Evolutionary conservation across 768 basidiomycete species (phyloP), one percentile per base, ranked within the genome.

Genomic region (Hericium coralloides): DNA sequence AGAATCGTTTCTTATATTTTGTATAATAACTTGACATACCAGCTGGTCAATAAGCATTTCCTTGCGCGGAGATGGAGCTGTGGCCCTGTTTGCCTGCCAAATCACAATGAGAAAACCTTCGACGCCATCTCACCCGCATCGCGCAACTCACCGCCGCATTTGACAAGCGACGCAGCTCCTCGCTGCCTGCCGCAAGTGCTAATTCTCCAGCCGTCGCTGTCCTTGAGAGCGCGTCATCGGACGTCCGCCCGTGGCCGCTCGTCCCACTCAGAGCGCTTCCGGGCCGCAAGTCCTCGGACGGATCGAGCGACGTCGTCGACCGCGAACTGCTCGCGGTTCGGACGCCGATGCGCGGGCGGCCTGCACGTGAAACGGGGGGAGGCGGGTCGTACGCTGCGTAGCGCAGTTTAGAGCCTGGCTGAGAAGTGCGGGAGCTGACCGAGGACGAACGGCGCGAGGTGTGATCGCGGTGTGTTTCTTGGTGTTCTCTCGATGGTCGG

Each of bases 361-460:
- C 71, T 14, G 81, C 68, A 39, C 79, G 75, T n/a, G 74, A 72
- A 12, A 75, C 69, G 15, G 76, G 73, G 55, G 73, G 76, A 22
- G 88, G 87, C 1, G 81, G 64, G 22, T 82, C 87, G 65, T 90
- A 90, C 31, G 87, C 83, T 14, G 78, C 73, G 63, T 91, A 91
- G 63, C 84, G 79, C 53, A 91, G 72, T 65, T 81, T 80, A 59
- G 69, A 76, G 14, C 72, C 59, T n/a, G 72, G 69, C 38, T 67
- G 64, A 17, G 66, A 65, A 48, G 68, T 64, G 38, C 60, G 66
- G 10, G 26, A 23, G 15, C 54, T 55, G 50, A 66, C 53, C 25
- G 72, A 58, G 37, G 63, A 63, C 20, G 57, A 49, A 47, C 60
- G 59, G 15, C 26, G 26, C 26, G 26, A 31, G 5, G 26, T 8